These are phyloP conservation scores for Psilocybe cubensis DNA, from an alignment of 768 basidiomycete genomes.

Conservation along the genomic window DNA sequence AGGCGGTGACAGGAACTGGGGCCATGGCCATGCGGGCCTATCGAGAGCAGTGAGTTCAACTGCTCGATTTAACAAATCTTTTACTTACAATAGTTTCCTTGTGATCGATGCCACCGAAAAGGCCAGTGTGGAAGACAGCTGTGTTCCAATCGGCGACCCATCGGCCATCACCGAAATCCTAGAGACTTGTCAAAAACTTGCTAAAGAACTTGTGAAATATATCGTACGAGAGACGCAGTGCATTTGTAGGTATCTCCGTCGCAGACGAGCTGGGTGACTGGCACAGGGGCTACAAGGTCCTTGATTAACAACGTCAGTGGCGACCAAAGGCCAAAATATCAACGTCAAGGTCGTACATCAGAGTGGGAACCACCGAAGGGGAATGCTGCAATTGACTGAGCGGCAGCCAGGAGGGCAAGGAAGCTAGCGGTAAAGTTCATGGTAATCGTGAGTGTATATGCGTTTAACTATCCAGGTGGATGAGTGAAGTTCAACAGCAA, in stretches of 20 bases:
- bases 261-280: constrained; percentile 11
- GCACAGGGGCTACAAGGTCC: constrained; percentile 1
- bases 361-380: constrained; percentile 1
- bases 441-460: not conserved
- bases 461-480: not conserved
- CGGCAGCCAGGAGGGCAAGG: constrained; percentile 10
- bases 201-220: not conserved
- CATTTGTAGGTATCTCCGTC: constrained; percentile 16
- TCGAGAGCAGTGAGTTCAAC: not conserved
- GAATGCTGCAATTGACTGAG: not conserved
- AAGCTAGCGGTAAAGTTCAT: constrained; percentile 9
- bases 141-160: constrained; percentile 14
- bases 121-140: constrained; percentile 12
- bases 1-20: constrained; percentile 10
- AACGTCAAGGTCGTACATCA: not conserved
- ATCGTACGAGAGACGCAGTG: constrained; percentile 10
- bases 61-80: not conserved
- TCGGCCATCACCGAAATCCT: constrained; percentile 11
- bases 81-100: constrained; percentile 4
- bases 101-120: constrained; percentile 11
- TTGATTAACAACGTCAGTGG: not conserved
- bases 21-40: not conserved
- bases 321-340: not conserved
- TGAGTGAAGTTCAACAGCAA: not conserved
- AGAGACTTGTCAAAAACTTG: not conserved